phyloP scores from a whole-genome alignment of 148 eudicot genomes.

The Cornus controversa region DNA sequence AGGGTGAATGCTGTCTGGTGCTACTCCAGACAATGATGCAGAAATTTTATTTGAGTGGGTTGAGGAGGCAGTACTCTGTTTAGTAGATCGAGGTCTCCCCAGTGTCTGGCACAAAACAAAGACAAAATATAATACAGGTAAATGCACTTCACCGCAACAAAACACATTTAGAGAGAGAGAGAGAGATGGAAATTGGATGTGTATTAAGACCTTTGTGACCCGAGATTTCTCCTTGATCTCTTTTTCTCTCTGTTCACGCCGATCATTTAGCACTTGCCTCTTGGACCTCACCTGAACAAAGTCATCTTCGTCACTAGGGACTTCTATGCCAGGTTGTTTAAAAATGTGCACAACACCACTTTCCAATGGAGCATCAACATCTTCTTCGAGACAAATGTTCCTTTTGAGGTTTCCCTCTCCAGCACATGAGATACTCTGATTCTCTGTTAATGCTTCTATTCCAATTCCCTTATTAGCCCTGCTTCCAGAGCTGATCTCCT shows the following conservation, averaged over 20 bases:
- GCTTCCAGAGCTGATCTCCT: slow-evolving; percentile 33
- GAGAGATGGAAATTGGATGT: not conserved
- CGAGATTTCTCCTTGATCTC: slow-evolving; percentile 82
- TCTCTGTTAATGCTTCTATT: slow-evolving; percentile 30
- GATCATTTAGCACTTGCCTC: slow-evolving; percentile 96
- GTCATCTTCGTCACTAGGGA: slow-evolving; percentile 93
- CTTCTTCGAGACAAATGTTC: slow-evolving; percentile 58
- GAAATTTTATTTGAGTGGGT: slow-evolving; percentile 34
- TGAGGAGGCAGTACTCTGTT: slow-evolving; percentile 33
- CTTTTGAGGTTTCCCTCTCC: slow-evolving; percentile 68
- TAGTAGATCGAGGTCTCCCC: slow-evolving; percentile 46
- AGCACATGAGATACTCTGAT: slow-evolving; percentile 27
- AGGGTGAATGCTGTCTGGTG: slow-evolving; percentile 27
- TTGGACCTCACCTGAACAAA: slow-evolving; percentile 97
- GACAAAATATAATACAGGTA: slow-evolving; percentile 13
- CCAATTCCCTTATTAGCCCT: slow-evolving; percentile 28
- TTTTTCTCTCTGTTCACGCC: slow-evolving; percentile 94
- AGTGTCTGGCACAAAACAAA: slow-evolving; percentile 41
- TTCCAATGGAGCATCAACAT: slow-evolving; percentile 89
- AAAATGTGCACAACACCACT: slow-evolving; percentile 83
- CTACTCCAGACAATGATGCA: slow-evolving; percentile 35
- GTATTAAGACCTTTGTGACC: slow-evolving; percentile 55
- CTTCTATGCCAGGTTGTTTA: slow-evolving; percentile 90
- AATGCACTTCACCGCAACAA: slow-evolving; percentile 10
- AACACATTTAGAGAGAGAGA: not conserved